phyloP scores from a whole-genome alignment of 2,329 filamentous ascomycete species.

The Orbilia ellipsospora region DNA sequence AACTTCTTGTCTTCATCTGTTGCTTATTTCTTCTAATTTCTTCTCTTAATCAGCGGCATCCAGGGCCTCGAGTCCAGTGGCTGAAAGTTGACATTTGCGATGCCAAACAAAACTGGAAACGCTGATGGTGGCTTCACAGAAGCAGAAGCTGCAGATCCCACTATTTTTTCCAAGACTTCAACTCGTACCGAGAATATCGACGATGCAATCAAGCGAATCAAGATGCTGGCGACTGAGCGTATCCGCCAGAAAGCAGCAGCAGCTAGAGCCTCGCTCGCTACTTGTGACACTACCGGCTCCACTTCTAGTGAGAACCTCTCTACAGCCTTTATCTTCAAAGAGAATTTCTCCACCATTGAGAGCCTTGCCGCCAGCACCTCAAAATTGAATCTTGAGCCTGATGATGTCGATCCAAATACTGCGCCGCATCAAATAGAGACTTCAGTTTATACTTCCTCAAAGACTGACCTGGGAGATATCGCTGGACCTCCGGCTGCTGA shows the following conservation, averaged over 20 bases:
- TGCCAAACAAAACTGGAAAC: slow-evolving; percentile 25
- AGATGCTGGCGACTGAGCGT: slow-evolving; percentile 43
- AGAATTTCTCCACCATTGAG: neutral
- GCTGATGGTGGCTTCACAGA: neutral
- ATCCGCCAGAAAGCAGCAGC: slow-evolving; percentile 41
- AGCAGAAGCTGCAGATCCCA: neutral
- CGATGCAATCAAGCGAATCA: slow-evolving; percentile 46
- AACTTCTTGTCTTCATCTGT: slow-evolving; percentile 5
- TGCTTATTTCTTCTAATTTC: neutral
- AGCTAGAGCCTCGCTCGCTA: slow-evolving; percentile 16
- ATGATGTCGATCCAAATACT: slow-evolving; percentile 7
- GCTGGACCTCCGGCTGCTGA: slow-evolving; percentile 1
- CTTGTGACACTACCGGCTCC: neutral
- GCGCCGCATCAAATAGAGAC: neutral
- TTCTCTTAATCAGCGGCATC: neutral
- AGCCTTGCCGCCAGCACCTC: neutral
- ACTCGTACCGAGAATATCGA: slow-evolving; percentile 25
- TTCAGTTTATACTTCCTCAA: slow-evolving; percentile 12
- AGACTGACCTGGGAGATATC: slow-evolving; percentile 11
- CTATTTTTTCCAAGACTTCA: neutral
- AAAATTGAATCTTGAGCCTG: slow-evolving; percentile 1
- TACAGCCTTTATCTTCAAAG: neutral
- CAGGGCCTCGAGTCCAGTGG: neutral
- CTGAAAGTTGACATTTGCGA: neutral
- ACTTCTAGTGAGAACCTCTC: slow-evolving; percentile 10